phyloP scores from a whole-genome alignment of 441 rosid genomes.

The Geranium incanum region DNA sequence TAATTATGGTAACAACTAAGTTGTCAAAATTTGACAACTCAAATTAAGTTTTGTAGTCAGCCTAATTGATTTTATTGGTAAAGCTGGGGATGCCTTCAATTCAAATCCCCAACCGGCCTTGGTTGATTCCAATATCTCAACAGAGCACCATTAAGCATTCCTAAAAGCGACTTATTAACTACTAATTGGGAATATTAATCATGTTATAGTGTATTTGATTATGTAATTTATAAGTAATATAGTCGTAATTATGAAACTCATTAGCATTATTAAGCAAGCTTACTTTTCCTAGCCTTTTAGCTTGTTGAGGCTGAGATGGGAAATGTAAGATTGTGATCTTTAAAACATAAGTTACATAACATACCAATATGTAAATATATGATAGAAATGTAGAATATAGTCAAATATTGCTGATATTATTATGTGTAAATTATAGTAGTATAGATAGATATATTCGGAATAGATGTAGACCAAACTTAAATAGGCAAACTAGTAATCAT shows the following conservation, averaged over 20 bases:
- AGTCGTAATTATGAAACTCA: neutral
- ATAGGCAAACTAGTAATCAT: too few relatives aligned
- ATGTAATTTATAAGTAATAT: neutral
- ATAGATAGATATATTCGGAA: too few relatives aligned
- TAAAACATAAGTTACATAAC: neutral
- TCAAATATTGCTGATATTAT: too few relatives aligned
- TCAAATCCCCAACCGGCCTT: neutral
- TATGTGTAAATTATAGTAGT: too few relatives aligned
- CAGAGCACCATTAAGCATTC: neutral
- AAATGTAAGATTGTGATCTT: neutral
- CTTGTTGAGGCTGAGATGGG: neutral
- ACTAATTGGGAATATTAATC: neutral
- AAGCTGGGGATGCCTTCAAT: neutral
- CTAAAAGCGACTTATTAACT: conserved; percentile 3
- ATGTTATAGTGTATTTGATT: neutral
- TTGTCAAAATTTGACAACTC: neutral
- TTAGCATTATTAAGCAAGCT: neutral
- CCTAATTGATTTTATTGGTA: neutral
- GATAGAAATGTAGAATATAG: too few relatives aligned
- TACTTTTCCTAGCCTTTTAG: neutral
- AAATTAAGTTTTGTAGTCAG: too few relatives aligned
- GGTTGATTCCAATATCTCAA: neutral
- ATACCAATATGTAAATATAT: too few relatives aligned
- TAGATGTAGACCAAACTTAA: too few relatives aligned
- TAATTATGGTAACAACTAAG: neutral